Percentiles rank a stretch among this genome's conserved stretches.
Evolutionary conservation across 345 rosid species (phyloP).

Genomic region (Brassica carinata): DNA sequence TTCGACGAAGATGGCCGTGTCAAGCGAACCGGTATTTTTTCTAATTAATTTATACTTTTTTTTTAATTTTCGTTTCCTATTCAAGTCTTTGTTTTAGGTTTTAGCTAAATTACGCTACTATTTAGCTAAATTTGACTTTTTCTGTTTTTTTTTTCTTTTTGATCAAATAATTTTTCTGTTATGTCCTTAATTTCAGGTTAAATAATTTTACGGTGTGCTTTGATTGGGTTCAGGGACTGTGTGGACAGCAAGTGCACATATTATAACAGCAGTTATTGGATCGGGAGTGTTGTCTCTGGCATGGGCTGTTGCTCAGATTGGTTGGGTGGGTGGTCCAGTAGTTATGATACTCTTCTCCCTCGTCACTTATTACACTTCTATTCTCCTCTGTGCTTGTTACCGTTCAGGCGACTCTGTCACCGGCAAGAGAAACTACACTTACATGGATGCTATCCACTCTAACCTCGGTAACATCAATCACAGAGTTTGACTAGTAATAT

Average conservation of each 20-base stretch:
- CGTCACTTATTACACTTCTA: constrained; percentile 70
- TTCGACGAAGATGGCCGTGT: constrained; percentile 41
- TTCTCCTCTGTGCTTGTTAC: constrained; percentile 63
- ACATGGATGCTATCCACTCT: constrained; percentile 61
- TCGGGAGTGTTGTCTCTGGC: not conserved
- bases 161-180: not conserved
- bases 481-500: not conserved
- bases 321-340: constrained; percentile 75
- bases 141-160: not conserved
- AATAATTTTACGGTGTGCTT: not conserved
- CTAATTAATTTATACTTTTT: not conserved
- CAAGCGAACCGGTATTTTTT: constrained; percentile 31
- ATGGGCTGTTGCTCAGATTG: constrained; percentile 55
- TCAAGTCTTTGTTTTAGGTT: not conserved
- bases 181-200: not conserved
- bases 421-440: constrained; percentile 43
- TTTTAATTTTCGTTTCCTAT: too few relatives aligned
- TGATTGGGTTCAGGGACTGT: constrained; percentile 40
- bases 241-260: constrained; percentile 1
- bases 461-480: constrained; percentile 49
- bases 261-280: not conserved
- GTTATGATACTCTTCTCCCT: constrained; percentile 66
- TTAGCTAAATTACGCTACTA: not conserved
- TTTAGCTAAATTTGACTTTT: not conserved
- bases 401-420: constrained; percentile 58